Evolutionary conservation across 345 rosid species (phyloP), one percentile per base, ranked within the genome.

Genomic region (Eucalyptus rudis): DNA sequence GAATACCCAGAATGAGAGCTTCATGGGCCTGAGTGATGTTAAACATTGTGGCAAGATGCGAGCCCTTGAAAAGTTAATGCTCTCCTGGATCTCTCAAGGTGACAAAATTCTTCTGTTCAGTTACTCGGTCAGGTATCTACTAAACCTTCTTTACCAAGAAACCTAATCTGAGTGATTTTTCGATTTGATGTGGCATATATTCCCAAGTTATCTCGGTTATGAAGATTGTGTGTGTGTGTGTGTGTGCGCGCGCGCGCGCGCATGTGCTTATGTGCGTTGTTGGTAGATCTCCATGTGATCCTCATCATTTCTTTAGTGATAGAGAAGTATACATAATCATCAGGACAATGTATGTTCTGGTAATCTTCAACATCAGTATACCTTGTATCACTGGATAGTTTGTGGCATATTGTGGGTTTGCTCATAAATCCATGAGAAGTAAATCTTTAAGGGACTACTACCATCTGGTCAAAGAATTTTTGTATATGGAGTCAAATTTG

Each of bases 71-170:
- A 96, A 97, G 90, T 89, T 96, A 88, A 94, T 96, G 97, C 90
- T 91, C 50, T 93, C 98, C 66, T 96, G 99, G 99, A 90, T 93
- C 88, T 94, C 92, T 88, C 93, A 91, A 91, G 99, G 99, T 56
- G 99, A 98, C 92, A 98, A 98, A 90, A 93, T 96, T 93, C 98
- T 98, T 91, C 95, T 98, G 24, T 98, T 98, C 90, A 98, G 99
- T 93, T 97, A 93, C 92, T 96, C 99, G 59, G 98, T 97, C 90
- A 97, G 99, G 99, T 97, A 90, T 88, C 19, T 31, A 40, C 15
- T 86, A 40, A 76, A 20, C 80, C 44, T 71, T 71, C 81, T 71
- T 33, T 71, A 22, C 47, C 13, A 76, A 76, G 22, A 36, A 40
- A 13, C 47, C 29, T 20, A 76, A 36, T 36, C 47, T 11, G 29